Evolutionary conservation across 129 eudicot species (phyloP).

Genomic region (Smallanthus sonchifolius): DNA sequence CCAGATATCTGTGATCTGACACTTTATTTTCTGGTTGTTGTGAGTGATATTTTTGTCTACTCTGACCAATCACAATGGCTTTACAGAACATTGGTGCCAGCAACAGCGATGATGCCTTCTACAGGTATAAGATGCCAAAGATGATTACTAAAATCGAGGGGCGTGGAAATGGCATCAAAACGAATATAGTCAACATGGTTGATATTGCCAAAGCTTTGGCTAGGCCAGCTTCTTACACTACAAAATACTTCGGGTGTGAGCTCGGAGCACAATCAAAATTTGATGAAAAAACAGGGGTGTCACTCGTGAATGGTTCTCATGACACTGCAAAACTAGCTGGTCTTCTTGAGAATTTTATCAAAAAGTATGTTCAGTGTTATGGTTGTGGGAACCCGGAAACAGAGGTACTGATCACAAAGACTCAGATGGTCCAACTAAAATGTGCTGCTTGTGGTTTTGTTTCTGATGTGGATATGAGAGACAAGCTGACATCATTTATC

Average conservation of each 20-base stretch:
- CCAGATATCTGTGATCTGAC: background rate
- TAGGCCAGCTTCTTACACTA: slow-evolving; percentile 6
- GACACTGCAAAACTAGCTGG: background rate
- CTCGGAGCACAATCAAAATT: slow-evolving; percentile 12
- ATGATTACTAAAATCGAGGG: slow-evolving; percentile 8
- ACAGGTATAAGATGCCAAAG: slow-evolving; percentile 8
- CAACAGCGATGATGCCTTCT: slow-evolving; percentile 15
- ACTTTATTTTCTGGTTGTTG: background rate
- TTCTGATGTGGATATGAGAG: slow-evolving; percentile 12
- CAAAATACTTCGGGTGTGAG: slow-evolving; percentile 5
- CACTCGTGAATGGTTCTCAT: slow-evolving; percentile 12
- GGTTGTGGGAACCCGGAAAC: slow-evolving; percentile 12
- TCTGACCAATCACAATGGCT: slow-evolving; percentile 39
- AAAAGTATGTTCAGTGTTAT: slow-evolving; percentile 17
- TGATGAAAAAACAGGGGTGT: slow-evolving; percentile 10
- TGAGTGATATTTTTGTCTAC: slow-evolving; percentile 10
- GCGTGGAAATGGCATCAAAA: slow-evolving; percentile 17
- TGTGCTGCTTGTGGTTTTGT: slow-evolving; percentile 16
- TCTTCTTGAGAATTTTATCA: slow-evolving; percentile 8
- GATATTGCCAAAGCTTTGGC: slow-evolving; percentile 17
- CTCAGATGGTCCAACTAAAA: slow-evolving; percentile 9
- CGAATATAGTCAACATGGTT: slow-evolving; percentile 11
- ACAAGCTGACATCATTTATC: slow-evolving; percentile 8
- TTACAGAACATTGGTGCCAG: slow-evolving; percentile 26
- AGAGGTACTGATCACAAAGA: slow-evolving; percentile 6